Conservation (phyloP, 345 rosid species). For the Abelmoschus esculentus region DNA sequence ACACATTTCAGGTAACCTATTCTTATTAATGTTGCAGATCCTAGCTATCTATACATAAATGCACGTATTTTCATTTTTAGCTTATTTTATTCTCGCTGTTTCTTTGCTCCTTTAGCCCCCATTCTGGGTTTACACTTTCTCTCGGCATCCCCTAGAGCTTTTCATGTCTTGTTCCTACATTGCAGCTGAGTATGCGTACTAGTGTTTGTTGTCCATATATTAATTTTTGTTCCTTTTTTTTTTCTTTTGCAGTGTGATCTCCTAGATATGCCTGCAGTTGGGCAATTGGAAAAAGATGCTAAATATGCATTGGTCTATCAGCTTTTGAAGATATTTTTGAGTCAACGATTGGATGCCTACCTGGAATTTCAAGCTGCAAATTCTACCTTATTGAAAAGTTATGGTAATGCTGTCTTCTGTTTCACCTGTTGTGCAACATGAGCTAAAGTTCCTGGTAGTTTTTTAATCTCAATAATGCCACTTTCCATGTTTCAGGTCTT, state of each 20-base stretch:
- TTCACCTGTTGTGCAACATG: background rate
- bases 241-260: constrained; percentile 71
- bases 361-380: constrained; percentile 68
- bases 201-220: background rate
- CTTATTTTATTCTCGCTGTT: background rate
- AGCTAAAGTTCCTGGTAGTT: background rate
- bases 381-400: constrained; percentile 55
- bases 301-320: constrained; percentile 62
- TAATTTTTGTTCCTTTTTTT: background rate
- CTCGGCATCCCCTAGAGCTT: background rate
- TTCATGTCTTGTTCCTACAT: background rate
- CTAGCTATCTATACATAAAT: background rate
- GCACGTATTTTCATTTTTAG: background rate
- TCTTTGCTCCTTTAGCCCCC: background rate
- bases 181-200: background rate
- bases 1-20: constrained; percentile 63
- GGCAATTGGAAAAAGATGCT: constrained; percentile 75
- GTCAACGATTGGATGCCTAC: constrained; percentile 72
- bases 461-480: background rate
- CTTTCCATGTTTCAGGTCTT: constrained; percentile 41
- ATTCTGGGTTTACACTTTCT: background rate
- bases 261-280: constrained; percentile 80
- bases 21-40: background rate
- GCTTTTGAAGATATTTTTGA: constrained; percentile 75
- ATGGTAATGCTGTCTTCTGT: constrained; percentile 37